These are phyloP conservation scores for Penicillium paxilli DNA, from an alignment of 495 filamentous ascomycete genomes.

Conservation along the genomic window DNA sequence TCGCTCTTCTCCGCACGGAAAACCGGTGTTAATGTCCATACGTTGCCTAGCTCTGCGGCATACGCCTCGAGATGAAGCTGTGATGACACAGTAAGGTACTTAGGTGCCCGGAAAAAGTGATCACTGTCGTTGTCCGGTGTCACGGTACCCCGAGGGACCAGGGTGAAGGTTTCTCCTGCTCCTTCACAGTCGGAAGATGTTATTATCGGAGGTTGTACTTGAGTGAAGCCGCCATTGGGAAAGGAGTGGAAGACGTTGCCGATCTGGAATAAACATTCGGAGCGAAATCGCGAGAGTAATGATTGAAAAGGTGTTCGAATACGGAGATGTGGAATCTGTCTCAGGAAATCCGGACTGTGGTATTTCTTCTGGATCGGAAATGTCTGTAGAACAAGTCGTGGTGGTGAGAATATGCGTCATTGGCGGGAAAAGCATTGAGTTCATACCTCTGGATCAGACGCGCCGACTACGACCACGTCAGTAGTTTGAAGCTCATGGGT, in stretches of 20 bases:
- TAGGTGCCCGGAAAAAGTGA: slow-evolving; percentile 81
- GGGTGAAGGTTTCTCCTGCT: slow-evolving; percentile 89
- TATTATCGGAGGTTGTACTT: slow-evolving; percentile 89
- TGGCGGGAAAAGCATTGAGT: slow-evolving; percentile 4
- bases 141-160: slow-evolving; percentile 47
- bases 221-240: slow-evolving; percentile 64
- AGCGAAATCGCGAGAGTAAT: slow-evolving; percentile 78
- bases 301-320: slow-evolving; percentile 80
- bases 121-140: slow-evolving; percentile 28
- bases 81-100: slow-evolving; percentile 93
- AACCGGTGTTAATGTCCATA: slow-evolving; percentile 91
- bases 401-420: slow-evolving; percentile 7
- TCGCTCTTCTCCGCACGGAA: slow-evolving; percentile 95
- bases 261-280: slow-evolving; percentile 76
- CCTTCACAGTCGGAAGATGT: slow-evolving; percentile 98
- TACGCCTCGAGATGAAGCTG: slow-evolving; percentile 95
- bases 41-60: slow-evolving; percentile 81
- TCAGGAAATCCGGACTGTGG: slow-evolving; percentile 83
- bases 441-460: slow-evolving; percentile 75
- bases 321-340: slow-evolving; percentile 87
- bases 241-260: slow-evolving; percentile 67
- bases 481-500: slow-evolving; percentile 76
- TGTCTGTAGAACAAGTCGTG: slow-evolving; percentile 50
- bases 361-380: slow-evolving; percentile 95
- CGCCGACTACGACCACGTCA: slow-evolving; percentile 68